phyloP scores from a whole-genome alignment of 306 rosid species.

The Coriaria nepalensis region DNA sequence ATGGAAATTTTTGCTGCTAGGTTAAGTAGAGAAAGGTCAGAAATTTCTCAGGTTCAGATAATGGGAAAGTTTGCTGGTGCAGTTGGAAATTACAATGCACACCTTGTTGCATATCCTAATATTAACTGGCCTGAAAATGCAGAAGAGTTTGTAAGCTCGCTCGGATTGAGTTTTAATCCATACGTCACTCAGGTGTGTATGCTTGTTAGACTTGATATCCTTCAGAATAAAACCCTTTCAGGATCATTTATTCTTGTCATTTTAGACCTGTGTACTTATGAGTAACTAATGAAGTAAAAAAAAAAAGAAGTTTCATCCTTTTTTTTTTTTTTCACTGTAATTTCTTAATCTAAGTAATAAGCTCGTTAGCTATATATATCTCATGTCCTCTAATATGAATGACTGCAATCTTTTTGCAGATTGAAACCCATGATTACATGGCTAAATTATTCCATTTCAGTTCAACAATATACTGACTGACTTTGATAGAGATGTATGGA shows the following conservation, averaged over 20 bases:
- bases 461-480: constrained; percentile 67
- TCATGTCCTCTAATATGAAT: background rate
- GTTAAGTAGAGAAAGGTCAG: constrained; percentile 57
- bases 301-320: too few species aligned
- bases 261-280: too few species aligned
- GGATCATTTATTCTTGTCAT: background rate
- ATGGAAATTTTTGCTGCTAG: constrained; percentile 80
- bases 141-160: constrained; percentile 56
- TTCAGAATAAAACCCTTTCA: background rate
- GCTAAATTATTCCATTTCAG: constrained; percentile 61
- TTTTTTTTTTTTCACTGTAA: background rate
- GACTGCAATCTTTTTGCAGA: constrained; percentile 32
- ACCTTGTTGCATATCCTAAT: constrained; percentile 69
- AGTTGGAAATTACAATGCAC: constrained; percentile 94
- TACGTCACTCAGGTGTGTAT: constrained; percentile 60
- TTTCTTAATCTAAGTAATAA: background rate
- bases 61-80: constrained; percentile 96
- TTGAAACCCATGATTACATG: constrained; percentile 91
- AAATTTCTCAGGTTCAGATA: constrained; percentile 47
- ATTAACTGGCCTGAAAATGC: constrained; percentile 57
- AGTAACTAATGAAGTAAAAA: too few species aligned
- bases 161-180: constrained; percentile 72
- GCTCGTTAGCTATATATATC: background rate
- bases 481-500: constrained; percentile 81
- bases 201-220: background rate